Evolutionary conservation across 306 rosid species (phyloP).

Genomic region (Casuarina glauca): DNA sequence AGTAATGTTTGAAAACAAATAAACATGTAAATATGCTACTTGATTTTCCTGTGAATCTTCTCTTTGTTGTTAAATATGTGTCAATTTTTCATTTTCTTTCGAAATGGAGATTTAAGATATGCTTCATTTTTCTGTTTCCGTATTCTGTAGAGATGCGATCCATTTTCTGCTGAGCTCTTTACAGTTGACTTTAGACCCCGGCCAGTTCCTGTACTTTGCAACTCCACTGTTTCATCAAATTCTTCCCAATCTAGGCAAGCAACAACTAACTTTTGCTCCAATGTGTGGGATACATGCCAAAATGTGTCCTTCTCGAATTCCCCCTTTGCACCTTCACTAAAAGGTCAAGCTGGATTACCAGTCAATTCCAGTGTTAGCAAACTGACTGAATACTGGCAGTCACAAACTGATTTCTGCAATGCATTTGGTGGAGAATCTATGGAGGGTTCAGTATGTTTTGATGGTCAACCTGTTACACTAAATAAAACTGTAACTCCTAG

Average conservation of each 20-base stretch:
- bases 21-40: not conserved
- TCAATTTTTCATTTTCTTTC: not conserved
- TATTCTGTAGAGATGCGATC: constrained; percentile 71
- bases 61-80: not conserved
- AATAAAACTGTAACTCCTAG: constrained; percentile 41
- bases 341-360: constrained; percentile 57
- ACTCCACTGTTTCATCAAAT: constrained; percentile 60
- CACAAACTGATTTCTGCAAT: constrained; percentile 72
- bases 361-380: constrained; percentile 43
- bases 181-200: constrained; percentile 48
- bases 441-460: constrained; percentile 68
- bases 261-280: constrained; percentile 55
- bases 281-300: constrained; percentile 82
- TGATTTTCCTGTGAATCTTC: not conserved
- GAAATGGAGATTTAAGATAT: not conserved
- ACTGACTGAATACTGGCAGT: constrained; percentile 75
- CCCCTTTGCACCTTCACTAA: constrained; percentile 76
- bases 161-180: constrained; percentile 77
- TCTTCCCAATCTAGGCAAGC: constrained; percentile 69
- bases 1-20: not conserved
- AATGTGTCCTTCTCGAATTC: constrained; percentile 69
- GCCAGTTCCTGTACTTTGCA: constrained; percentile 83
- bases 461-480: constrained; percentile 67
- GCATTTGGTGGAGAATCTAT: constrained; percentile 77
- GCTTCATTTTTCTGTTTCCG: constrained; percentile 18